phyloP scores from a whole-genome alignment of 306 rosid species.

The Cicer chorassanicum region DNA sequence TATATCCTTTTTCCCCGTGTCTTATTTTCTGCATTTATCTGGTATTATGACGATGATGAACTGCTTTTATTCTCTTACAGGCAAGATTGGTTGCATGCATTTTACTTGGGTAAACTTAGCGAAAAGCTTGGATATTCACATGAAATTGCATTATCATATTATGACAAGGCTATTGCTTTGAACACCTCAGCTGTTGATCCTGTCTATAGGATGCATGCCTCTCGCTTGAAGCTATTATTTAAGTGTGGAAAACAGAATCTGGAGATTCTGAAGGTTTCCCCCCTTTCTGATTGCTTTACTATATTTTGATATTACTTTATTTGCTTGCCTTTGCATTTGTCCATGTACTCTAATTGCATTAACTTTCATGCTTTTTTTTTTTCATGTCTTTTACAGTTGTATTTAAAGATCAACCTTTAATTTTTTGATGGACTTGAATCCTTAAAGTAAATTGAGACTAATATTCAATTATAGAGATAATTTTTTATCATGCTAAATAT shows the following conservation, averaged over 20 bases:
- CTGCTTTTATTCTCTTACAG: conserved; percentile 56
- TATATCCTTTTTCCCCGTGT: conserved; percentile 49
- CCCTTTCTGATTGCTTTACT: conserved; percentile 42
- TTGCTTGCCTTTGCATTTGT: conserved; percentile 31
- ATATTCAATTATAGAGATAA: too few species aligned
- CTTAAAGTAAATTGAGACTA: too few species aligned
- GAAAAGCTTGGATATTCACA: conserved; percentile 85
- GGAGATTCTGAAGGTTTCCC: conserved; percentile 75
- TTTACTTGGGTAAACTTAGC: conserved; percentile 93
- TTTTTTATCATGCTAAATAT: too few species aligned
- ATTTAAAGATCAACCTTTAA: background rate
- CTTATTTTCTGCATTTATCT: conserved; percentile 34
- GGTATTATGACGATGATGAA: conserved; percentile 24
- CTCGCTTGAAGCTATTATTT: conserved; percentile 83
- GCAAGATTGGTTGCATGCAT: conserved; percentile 95
- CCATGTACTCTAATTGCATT: conserved; percentile 38
- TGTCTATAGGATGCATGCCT: conserved; percentile 96
- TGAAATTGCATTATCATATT: conserved; percentile 79
- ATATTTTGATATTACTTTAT: conserved; percentile 20
- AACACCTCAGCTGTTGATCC: conserved; percentile 94
- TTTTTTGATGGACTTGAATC: background rate
- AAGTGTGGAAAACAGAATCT: conserved; percentile 67
- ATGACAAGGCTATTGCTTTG: conserved; percentile 75
- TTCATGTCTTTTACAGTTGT: conserved; percentile 11
- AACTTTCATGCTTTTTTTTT: conserved; percentile 28